Evolutionary conservation across 495 filamentous ascomycete genomes (phyloP).

Genomic region (Trichoderma asperelloides): DNA sequence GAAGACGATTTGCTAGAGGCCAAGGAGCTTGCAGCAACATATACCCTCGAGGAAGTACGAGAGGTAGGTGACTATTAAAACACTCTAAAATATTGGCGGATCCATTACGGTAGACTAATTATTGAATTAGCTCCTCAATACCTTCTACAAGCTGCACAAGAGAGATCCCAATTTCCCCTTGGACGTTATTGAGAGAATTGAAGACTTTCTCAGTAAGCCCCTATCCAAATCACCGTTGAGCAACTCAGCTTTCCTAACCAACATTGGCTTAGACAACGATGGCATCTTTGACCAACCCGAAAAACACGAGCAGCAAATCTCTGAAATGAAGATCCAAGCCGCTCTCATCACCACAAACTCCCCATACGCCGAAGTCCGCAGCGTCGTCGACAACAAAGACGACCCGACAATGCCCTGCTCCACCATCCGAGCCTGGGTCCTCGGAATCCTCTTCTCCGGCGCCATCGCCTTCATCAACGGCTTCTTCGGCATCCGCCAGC

Average conservation of each 20-base stretch:
- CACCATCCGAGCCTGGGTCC: conserved; percentile 32
- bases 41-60: conserved; percentile 24
- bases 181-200: conserved; percentile 23
- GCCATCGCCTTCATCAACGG: conserved; percentile 33
- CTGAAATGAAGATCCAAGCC: conserved; percentile 35
- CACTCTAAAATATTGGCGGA: neutral
- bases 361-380: conserved; percentile 41
- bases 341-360: conserved; percentile 35
- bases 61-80: neutral
- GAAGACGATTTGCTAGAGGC: conserved; percentile 27
- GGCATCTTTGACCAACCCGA: conserved; percentile 28
- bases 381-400: conserved; percentile 41
- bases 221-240: neutral
- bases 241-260: neutral
- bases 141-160: conserved; percentile 20
- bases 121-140: neutral
- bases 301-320: conserved; percentile 26
- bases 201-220: conserved; percentile 20
- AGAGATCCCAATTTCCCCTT: conserved; percentile 30
- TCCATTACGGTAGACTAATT: neutral
- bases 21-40: conserved; percentile 19
- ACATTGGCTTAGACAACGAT: conserved; percentile 21
- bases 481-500: conserved; percentile 33
- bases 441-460: conserved; percentile 29
- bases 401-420: conserved; percentile 27